A percentile compares a stretch with the other conserved stretches of the same genome.
Conservation (phyloP, 1,284 basidiomycete genomes). For the Pseudozyma thailandica region DNA sequence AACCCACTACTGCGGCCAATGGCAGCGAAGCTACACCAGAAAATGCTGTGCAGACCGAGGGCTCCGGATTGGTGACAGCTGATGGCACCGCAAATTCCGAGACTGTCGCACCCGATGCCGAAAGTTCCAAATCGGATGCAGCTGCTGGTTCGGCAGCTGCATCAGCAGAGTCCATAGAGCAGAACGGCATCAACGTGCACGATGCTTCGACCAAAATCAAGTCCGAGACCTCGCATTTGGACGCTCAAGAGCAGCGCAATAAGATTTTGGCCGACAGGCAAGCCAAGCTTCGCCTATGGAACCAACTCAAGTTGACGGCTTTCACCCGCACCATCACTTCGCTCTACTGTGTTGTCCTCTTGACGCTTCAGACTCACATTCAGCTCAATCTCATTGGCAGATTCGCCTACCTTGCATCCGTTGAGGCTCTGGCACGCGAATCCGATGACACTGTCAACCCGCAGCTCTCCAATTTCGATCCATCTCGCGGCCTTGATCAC, state of each 20-base stretch:
- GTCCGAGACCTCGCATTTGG: constrained; percentile 18
- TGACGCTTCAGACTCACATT: constrained; percentile 81
- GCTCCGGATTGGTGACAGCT: neutral
- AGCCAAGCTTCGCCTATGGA: constrained; percentile 64
- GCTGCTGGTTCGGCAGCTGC: neutral
- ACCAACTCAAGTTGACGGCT: constrained; percentile 70
- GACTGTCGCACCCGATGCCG: neutral
- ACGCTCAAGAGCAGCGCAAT: constrained; percentile 42
- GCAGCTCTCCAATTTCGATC: constrained; percentile 1
- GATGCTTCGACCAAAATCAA: neutral
- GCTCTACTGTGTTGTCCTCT: constrained; percentile 81
- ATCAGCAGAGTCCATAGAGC: neutral
- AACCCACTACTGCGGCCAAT: neutral
- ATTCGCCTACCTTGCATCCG: constrained; percentile 79
- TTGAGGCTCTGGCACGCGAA: constrained; percentile 71
- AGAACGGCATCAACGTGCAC: neutral
- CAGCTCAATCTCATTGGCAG: constrained; percentile 87
- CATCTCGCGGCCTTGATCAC: constrained; percentile 60
- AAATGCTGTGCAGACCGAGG: neutral
- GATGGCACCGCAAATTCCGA: neutral
- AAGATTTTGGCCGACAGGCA: constrained; percentile 39
- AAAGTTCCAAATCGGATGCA: neutral
- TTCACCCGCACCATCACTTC: constrained; percentile 86
- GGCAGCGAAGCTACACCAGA: neutral
- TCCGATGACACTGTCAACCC: constrained; percentile 10